A percentile compares a stretch with the other conserved stretches of the same genome.
Evolutionary conservation across 2,329 filamentous ascomycete genomes (phyloP).

Genomic region (Drechmeria coniospora): DNA sequence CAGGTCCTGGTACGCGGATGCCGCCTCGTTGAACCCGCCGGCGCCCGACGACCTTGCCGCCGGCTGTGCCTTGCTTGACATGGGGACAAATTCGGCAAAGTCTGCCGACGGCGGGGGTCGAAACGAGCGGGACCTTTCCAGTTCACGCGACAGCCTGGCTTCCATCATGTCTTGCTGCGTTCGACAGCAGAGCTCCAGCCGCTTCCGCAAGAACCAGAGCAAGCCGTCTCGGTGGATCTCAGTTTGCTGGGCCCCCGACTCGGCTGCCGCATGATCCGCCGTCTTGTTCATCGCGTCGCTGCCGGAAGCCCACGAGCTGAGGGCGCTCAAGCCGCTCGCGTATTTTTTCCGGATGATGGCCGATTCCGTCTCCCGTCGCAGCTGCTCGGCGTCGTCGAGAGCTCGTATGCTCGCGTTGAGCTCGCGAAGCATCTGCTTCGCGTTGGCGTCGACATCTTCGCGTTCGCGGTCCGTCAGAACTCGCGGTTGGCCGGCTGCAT

Average conservation of each 20-base stretch:
- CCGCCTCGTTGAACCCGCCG: slow-evolving; percentile 7
- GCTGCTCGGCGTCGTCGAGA: slow-evolving; percentile 66
- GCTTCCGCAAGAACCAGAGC: slow-evolving; percentile 63
- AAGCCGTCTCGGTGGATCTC: slow-evolving; percentile 66
- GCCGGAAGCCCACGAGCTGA: slow-evolving; percentile 52
- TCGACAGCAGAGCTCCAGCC: slow-evolving; percentile 59
- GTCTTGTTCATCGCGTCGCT: slow-evolving; percentile 31
- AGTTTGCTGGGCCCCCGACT: slow-evolving; percentile 51
- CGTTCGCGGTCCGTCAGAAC: slow-evolving; percentile 67
- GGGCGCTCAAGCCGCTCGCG: slow-evolving; percentile 45
- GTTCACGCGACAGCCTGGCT: slow-evolving; percentile 64
- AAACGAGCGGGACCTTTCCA: slow-evolving; percentile 80
- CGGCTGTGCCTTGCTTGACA: slow-evolving; percentile 5
- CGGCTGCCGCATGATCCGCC: slow-evolving; percentile 55
- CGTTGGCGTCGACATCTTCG: slow-evolving; percentile 75
- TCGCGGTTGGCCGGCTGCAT: slow-evolving; percentile 27
- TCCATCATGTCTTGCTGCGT: slow-evolving; percentile 90
- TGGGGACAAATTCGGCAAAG: slow-evolving; percentile 16
- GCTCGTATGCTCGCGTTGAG: slow-evolving; percentile 68
- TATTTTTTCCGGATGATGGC: slow-evolving; percentile 59
- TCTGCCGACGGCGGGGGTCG: slow-evolving; percentile 26
- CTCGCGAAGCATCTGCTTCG: slow-evolving; percentile 71
- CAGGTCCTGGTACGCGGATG: slow-evolving; percentile 34
- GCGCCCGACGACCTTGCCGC: background rate
- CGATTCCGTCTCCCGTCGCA: slow-evolving; percentile 61